These are phyloP conservation scores for Umbilicus rupestris DNA, from an alignment of 164 flowering plant genomes.

Conservation along the genomic window DNA sequence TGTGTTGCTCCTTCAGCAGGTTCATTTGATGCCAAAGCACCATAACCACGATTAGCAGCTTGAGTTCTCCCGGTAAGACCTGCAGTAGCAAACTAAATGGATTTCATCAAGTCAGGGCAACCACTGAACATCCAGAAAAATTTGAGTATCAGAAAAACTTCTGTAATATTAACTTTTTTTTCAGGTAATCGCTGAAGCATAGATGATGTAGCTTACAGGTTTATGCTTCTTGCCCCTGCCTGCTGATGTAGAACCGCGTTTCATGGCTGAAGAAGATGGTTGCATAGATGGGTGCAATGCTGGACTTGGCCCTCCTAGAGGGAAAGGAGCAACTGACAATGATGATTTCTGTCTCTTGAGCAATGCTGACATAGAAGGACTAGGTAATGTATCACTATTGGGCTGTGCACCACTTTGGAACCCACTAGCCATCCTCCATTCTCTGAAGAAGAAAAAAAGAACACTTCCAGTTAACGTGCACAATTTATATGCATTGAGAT, in stretches of 20 bases:
- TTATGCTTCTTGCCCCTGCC: constrained; percentile 31
- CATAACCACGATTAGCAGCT: constrained; percentile 21
- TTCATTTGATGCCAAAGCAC: constrained; percentile 42
- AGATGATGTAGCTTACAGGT: constrained; percentile 24
- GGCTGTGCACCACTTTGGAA: constrained; percentile 24
- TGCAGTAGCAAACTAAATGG: constrained; percentile 22
- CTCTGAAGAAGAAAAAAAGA: constrained; percentile 20
- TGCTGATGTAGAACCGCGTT: constrained; percentile 27
- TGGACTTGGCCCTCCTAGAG: constrained; percentile 28
- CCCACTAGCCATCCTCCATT: constrained; percentile 38
- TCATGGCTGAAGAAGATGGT: constrained; percentile 31
- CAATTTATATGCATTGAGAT: background rate
- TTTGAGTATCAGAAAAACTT: constrained; percentile 13
- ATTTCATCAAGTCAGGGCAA: background rate
- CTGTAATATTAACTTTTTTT: background rate
- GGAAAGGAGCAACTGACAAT: constrained; percentile 29
- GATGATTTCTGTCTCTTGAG: constrained; percentile 41
- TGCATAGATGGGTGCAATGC: constrained; percentile 27
- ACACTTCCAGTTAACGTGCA: constrained; percentile 6
- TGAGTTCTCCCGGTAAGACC: constrained; percentile 24
- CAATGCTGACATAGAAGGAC: constrained; percentile 34
- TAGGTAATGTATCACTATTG: constrained; percentile 30
- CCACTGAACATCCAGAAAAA: constrained; percentile 10
- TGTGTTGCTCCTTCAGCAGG: constrained; percentile 32
- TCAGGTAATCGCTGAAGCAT: background rate